phyloP scores from a whole-genome alignment of 805 yeast genomes.

The Candida saitoana region DNA sequence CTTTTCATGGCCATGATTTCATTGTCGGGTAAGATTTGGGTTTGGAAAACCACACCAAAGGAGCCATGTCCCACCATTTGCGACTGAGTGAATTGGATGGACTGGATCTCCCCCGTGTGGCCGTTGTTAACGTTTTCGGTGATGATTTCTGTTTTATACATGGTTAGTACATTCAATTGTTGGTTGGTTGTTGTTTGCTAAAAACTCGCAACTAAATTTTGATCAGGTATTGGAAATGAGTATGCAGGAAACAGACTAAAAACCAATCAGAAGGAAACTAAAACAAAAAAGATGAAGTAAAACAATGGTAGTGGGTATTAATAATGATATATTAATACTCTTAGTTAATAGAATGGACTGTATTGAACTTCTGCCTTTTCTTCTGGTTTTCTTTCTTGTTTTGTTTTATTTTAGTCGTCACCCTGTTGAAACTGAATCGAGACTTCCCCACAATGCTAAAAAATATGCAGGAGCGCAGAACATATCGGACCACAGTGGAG shows the following conservation, averaged over 20 bases:
- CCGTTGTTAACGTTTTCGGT: conserved; percentile 72
- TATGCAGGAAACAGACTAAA: background rate
- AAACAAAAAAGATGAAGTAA: background rate
- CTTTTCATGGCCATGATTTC: conserved; percentile 89
- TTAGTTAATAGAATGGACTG: too few relatives aligned
- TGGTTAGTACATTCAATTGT: conserved; percentile 9
- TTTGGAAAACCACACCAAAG: conserved; percentile 96
- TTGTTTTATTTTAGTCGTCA: too few relatives aligned
- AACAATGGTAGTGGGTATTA: too few relatives aligned
- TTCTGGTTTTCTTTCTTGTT: too few relatives aligned
- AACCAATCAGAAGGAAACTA: too few relatives aligned
- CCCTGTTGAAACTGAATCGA: too few relatives aligned
- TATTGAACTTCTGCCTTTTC: too few relatives aligned
- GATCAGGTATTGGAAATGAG: background rate
- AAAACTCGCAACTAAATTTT: background rate
- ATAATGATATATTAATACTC: too few relatives aligned
- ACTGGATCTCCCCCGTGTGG: conserved; percentile 56
- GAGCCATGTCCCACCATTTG: conserved; percentile 98
- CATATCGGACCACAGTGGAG: too few relatives aligned
- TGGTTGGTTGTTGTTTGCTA: background rate
- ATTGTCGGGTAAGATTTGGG: conserved; percentile 67
- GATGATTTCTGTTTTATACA: conserved; percentile 44
- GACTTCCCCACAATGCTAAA: too few relatives aligned
- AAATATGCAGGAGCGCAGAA: too few relatives aligned
- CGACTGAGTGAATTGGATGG: conserved; percentile 72